Evolutionary conservation across 2,329 filamentous ascomycete species (phyloP).

Genomic region (Sporothrix mexicana): DNA sequence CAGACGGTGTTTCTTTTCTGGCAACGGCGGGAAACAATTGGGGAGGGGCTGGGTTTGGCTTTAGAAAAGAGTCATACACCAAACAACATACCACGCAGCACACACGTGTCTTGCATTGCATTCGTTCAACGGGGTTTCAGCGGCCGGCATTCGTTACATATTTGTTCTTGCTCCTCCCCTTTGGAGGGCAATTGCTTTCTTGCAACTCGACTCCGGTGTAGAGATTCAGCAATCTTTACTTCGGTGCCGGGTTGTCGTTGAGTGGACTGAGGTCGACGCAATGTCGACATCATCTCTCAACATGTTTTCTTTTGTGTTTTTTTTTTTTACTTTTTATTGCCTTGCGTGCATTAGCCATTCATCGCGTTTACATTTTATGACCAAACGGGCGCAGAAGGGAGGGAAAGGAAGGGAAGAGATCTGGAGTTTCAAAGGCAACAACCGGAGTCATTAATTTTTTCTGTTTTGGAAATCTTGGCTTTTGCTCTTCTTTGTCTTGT

Average conservation of each 20-base stretch:
- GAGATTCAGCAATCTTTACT: not conserved
- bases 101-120: slow-evolving; percentile 35
- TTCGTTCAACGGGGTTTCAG: slow-evolving; percentile 36
- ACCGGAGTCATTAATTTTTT: slow-evolving; percentile 11
- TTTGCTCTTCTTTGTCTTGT: slow-evolving; percentile 19
- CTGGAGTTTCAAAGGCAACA: slow-evolving; percentile 9
- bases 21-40: slow-evolving; percentile 17
- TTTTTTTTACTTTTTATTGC: slow-evolving; percentile 4
- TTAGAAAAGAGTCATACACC: slow-evolving; percentile 32
- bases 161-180: slow-evolving; percentile 20
- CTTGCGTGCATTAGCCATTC: slow-evolving; percentile 26
- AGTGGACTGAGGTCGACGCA: not conserved
- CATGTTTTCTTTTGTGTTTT: slow-evolving; percentile 18
- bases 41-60: slow-evolving; percentile 2
- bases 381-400: slow-evolving; percentile 12
- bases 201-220: not conserved
- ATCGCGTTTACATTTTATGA: slow-evolving; percentile 20
- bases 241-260: not conserved
- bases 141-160: slow-evolving; percentile 25
- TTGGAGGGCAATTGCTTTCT: slow-evolving; percentile 25
- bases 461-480: slow-evolving; percentile 15
- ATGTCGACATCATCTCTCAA: too few species aligned
- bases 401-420: not conserved
- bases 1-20: slow-evolving; percentile 18
- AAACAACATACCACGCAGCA: slow-evolving; percentile 25